These are phyloP conservation scores for Yamagishiella unicocca DNA, from an alignment of 139 green algal species.

Conservation along the genomic window DNA sequence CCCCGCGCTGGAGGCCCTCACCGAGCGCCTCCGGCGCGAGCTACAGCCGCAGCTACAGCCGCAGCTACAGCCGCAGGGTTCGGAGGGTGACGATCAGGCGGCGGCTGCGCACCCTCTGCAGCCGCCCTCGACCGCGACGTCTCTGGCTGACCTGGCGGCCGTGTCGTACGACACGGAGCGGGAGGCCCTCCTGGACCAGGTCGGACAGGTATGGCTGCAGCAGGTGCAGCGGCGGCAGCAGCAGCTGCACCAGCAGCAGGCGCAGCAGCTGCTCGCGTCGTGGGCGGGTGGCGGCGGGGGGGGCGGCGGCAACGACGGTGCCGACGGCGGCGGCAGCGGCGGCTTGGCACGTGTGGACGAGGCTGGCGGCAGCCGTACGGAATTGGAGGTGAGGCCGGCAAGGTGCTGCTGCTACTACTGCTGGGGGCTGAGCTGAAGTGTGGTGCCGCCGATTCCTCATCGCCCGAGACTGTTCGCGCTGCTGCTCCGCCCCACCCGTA, in stretches of 20 bases:
- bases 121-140: background rate
- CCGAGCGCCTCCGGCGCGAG: background rate
- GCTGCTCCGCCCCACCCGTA: background rate
- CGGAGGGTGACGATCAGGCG: background rate
- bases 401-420: too few species aligned
- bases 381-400: too few species aligned
- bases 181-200: constrained; percentile 12
- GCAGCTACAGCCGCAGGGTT: background rate
- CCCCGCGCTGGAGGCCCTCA: background rate
- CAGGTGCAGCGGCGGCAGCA: background rate
- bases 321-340: background rate
- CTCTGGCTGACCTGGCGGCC: background rate
- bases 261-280: background rate
- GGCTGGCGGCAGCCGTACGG: too few species aligned
- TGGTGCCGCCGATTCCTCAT: background rate
- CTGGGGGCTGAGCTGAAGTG: too few species aligned
- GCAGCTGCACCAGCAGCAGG: background rate
- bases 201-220: background rate
- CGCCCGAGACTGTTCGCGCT: background rate
- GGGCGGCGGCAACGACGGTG: background rate
- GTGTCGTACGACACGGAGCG: background rate
- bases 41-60: background rate
- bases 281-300: background rate
- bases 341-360: background rate
- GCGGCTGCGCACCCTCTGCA: background rate